These are phyloP conservation scores for Schrenkiella parvula DNA, from an alignment of 345 rosid genomes.

Conservation along the genomic window DNA sequence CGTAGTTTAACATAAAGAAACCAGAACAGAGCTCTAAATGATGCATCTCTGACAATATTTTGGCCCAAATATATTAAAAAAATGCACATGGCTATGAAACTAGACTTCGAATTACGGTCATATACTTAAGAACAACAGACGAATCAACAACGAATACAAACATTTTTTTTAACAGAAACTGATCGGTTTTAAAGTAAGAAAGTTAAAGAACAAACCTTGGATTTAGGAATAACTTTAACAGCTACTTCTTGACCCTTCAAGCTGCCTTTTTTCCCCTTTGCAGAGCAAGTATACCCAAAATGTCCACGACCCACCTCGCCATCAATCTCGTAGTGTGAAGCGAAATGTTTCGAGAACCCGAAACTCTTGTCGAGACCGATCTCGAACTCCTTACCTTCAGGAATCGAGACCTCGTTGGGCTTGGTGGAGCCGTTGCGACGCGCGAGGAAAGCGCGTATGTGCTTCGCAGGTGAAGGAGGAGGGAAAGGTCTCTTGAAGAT, in stretches of 20 bases:
- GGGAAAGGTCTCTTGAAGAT: slow-evolving; percentile 96
- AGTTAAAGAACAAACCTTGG: slow-evolving; percentile 49
- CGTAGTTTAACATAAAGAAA: background rate
- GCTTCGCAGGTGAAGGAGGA: slow-evolving; percentile 97
- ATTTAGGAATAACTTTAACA: slow-evolving; percentile 88
- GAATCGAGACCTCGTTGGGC: slow-evolving; percentile 78
- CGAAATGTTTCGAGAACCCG: slow-evolving; percentile 71
- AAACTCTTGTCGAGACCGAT: slow-evolving; percentile 78
- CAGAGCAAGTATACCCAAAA: slow-evolving; percentile 91
- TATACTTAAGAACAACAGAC: background rate
- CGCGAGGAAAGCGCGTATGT: slow-evolving; percentile 79
- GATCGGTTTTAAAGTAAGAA: background rate
- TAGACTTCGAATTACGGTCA: background rate
- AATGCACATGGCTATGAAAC: slow-evolving; percentile 13
- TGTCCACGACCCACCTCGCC: slow-evolving; percentile 95
- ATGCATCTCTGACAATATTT: background rate
- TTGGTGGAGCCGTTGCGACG: slow-evolving; percentile 72
- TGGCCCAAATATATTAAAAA: background rate
- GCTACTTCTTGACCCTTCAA: slow-evolving; percentile 85
- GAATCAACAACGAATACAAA: background rate
- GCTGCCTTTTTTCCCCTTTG: slow-evolving; percentile 75
- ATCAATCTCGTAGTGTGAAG: slow-evolving; percentile 71
- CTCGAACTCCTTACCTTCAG: slow-evolving; percentile 73
- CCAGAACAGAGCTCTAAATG: slow-evolving; percentile 7
- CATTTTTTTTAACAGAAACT: too few species aligned